Evolutionary conservation across 139 green algal genomes (phyloP).

Genomic region (Chlamydomonas asymmetrica): DNA sequence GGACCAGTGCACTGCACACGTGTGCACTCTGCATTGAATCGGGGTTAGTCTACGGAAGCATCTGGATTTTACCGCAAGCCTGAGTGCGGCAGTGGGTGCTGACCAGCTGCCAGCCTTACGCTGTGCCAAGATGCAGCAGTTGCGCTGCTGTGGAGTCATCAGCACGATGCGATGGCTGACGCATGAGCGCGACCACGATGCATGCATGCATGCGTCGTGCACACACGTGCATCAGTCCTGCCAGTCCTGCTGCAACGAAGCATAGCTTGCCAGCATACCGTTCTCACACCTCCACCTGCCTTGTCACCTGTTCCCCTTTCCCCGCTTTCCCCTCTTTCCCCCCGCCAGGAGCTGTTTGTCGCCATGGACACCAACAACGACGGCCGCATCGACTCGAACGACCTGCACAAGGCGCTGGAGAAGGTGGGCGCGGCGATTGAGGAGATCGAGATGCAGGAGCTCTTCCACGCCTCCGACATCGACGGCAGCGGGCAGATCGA

Average conservation of each 20-base stretch:
- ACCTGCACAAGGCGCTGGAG: slow-evolving; percentile 58
- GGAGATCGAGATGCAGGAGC: slow-evolving; percentile 53
- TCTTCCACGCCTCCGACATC: slow-evolving; percentile 54
- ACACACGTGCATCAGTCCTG: background rate
- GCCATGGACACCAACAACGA: slow-evolving; percentile 66
- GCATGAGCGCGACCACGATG: too few relatives aligned
- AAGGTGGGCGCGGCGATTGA: slow-evolving; percentile 61
- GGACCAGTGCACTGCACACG: too few relatives aligned
- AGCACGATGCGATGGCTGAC: too few relatives aligned
- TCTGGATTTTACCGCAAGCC: too few relatives aligned
- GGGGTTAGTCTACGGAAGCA: too few relatives aligned
- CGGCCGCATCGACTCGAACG: slow-evolving; percentile 51
- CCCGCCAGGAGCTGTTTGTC: slow-evolving; percentile 58
- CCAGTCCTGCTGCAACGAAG: background rate
- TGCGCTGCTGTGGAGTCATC: too few relatives aligned
- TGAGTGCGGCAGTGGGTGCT: too few relatives aligned
- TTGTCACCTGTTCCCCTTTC: background rate
- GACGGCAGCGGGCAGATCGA: slow-evolving; percentile 61
- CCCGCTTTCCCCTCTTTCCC: background rate
- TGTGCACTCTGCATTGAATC: too few relatives aligned
- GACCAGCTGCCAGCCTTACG: too few relatives aligned
- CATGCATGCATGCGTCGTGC: background rate
- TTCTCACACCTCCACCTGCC: background rate
- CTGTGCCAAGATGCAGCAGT: too few relatives aligned
- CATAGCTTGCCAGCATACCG: too few relatives aligned